Evolutionary conservation across 805 yeast species (phyloP), one percentile per base, ranked within the genome.

Genomic region (Ascoidea asiatica): DNA sequence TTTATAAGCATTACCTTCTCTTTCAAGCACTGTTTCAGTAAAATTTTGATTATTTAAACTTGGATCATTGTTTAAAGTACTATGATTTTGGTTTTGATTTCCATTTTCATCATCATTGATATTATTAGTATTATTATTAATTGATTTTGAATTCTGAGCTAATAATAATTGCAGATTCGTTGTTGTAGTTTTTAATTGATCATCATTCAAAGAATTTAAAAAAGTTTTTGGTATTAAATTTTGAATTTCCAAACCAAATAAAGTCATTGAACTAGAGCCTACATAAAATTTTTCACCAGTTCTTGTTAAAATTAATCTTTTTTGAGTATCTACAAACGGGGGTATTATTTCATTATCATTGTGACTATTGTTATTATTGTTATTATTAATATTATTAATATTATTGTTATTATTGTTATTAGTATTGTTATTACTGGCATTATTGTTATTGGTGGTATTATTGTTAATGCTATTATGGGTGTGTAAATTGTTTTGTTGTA

Each of bases 221-320:
- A 29, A 29, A 29, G 35, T 29, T 29, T 38, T 41, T 15, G 77
- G 71, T 11, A 78, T 71, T 71, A 79, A 65, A 46, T 77, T 76
- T 55, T 81, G 86, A 44, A 83, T 80, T 50, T 83, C 90, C 46
- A 83, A 63, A 5, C 89, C 89, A 58, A 83, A 83, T 17, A 82
- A 59, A 0, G 92, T 82, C 89, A 83, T 82, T 1, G 90, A 81
- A 0, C 89, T 81, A 0, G 88, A 79, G 0, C 94, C 94, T 36
- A 81, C 84, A 54, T 81, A 83, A 37, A 81, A 72, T 46, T 76
- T 71, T 52, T 81, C 86, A 4, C 90, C 90, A 1, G 87, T 79
- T 49, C 86, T 67, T 0, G 88, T 79, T 52, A 80, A 81, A 2
- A 83, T 77, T 38, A 83, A 62, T 43, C 86, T 69, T 2, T 90